phyloP scores from a whole-genome alignment of 169 alveolate genomes.

The Plasmodium gonderi region DNA sequence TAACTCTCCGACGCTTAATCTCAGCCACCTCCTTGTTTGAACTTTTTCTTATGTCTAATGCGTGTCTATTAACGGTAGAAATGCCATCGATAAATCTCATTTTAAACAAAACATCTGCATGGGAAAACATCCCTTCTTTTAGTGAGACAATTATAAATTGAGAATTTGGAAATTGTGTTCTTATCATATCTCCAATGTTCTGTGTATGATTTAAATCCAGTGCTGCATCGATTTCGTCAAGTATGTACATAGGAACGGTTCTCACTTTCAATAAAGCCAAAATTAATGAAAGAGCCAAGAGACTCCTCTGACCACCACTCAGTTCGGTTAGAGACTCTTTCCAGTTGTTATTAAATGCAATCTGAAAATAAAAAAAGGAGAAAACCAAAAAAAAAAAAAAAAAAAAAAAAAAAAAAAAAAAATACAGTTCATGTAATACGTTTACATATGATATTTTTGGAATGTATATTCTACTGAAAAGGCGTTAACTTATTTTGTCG shows the following conservation, averaged over 20 bases:
- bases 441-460: too few species aligned
- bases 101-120: conserved; percentile 97
- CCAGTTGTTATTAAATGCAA: conserved; percentile 95
- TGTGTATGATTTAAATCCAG: conserved; percentile 98
- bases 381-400: neutral
- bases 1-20: conserved; percentile 46
- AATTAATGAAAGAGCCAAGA: conserved; percentile 97
- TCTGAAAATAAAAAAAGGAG: conserved; percentile 85
- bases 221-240: conserved; percentile 99
- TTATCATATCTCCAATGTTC: conserved; percentile 97
- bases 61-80: conserved; percentile 85
- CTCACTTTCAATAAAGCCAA: conserved; percentile 96
- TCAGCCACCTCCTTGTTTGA: conserved; percentile 35
- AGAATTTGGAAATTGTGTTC: conserved; percentile 96
- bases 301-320: conserved; percentile 97
- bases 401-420: neutral
- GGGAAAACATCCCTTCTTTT: conserved; percentile 98
- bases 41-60: conserved; percentile 46
- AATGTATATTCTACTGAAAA: neutral
- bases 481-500: too few species aligned
- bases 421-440: neutral
- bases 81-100: conserved; percentile 94
- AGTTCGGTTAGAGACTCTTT: conserved; percentile 92
- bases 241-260: conserved; percentile 99
- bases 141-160: conserved; percentile 97